A percentile compares a stretch with the other conserved stretches of the same genome.
phyloP scores from a whole-genome alignment of 176 grass and related monocot genomes.

The Oropetium thomaeum region DNA sequence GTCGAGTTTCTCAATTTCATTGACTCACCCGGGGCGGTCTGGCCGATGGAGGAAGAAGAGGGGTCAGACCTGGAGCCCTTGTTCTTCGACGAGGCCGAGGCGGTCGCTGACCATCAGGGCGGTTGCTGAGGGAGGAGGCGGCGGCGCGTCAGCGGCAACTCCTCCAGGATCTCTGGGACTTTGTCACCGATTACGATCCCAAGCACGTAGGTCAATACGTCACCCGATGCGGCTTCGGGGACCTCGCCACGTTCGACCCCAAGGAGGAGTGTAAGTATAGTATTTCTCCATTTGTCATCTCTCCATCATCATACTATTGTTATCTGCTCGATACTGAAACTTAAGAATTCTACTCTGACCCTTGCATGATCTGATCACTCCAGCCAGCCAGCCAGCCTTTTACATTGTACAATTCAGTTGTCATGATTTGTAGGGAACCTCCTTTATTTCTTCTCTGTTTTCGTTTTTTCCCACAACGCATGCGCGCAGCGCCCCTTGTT shows the following conservation, averaged over 20 bases:
- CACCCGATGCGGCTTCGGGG: not conserved
- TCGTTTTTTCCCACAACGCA: not conserved
- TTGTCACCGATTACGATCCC: too few species aligned
- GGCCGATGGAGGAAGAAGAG: not conserved
- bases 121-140: not conserved
- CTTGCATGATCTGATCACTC: too few species aligned
- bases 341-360: too few species aligned
- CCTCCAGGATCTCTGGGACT: not conserved
- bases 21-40: not conserved
- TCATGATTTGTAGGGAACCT: not conserved
- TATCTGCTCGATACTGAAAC: too few species aligned
- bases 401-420: not conserved
- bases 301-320: too few species aligned
- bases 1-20: too few species aligned
- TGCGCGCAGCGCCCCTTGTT: not conserved
- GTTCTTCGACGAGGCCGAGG: not conserved
- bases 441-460: not conserved
- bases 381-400: too few species aligned
- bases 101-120: not conserved
- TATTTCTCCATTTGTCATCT: too few species aligned
- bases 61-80: not conserved
- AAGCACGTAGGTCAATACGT: not conserved
- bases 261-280: not conserved
- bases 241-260: not conserved
- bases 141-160: not conserved